phyloP scores from a whole-genome alignment of 2,329 filamentous ascomycete species.

The Tolypocladium inflatum region DNA sequence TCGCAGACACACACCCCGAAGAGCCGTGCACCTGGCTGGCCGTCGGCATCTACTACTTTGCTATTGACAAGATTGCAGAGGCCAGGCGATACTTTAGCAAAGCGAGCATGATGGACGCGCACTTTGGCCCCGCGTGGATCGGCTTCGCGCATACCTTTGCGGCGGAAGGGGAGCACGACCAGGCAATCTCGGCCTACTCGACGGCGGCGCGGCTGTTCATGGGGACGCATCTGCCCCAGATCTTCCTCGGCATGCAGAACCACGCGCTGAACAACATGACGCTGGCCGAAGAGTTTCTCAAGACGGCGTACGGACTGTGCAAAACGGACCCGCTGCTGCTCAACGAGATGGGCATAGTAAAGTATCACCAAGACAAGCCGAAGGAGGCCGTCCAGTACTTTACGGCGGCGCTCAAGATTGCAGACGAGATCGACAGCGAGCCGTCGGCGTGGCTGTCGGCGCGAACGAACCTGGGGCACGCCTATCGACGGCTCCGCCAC shows the following conservation, averaged over 20 bases:
- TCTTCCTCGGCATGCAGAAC: slow-evolving; percentile 98
- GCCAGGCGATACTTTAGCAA: slow-evolving; percentile 95
- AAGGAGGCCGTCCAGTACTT: slow-evolving; percentile 72
- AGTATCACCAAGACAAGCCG: slow-evolving; percentile 80
- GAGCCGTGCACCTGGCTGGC: slow-evolving; percentile 91
- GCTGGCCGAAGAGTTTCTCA: slow-evolving; percentile 87
- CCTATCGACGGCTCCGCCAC: slow-evolving; percentile 62
- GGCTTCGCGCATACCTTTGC: slow-evolving; percentile 98
- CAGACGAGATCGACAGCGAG: slow-evolving; percentile 73
- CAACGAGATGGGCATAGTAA: slow-evolving; percentile 94
- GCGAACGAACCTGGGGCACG: slow-evolving; percentile 82
- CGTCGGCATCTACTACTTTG: slow-evolving; percentile 89
- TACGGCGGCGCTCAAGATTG: slow-evolving; percentile 64
- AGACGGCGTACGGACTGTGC: slow-evolving; percentile 76
- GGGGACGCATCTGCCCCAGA: slow-evolving; percentile 88
- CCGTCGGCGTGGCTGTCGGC: slow-evolving; percentile 75
- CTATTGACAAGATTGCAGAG: slow-evolving; percentile 82
- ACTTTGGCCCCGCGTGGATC: slow-evolving; percentile 97
- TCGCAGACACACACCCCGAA: slow-evolving; percentile 84
- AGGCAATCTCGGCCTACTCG: slow-evolving; percentile 94
- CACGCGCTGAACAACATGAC: slow-evolving; percentile 91
- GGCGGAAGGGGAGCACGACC: slow-evolving; percentile 93
- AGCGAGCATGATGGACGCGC: slow-evolving; percentile 92
- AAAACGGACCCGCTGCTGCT: slow-evolving; percentile 79
- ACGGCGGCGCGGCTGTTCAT: slow-evolving; percentile 93